Evolutionary conservation across 208 protist genomes (phyloP), one percentile per base, ranked within the genome.

Genomic region (Wallacemonas sp.): DNA sequence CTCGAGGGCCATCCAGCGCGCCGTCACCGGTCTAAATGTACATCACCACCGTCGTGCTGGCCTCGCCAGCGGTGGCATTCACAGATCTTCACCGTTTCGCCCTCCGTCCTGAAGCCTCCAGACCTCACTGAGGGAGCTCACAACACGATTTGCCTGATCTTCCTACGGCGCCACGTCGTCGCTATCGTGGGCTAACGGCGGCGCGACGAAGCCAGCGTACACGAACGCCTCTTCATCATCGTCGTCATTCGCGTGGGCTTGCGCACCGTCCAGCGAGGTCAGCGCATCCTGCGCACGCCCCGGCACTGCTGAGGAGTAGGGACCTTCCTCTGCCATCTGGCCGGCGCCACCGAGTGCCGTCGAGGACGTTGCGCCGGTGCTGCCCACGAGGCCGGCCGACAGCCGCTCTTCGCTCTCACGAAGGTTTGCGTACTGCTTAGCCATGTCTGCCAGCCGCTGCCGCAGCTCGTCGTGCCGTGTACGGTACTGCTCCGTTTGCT

Each of bases 401-500:
- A 48, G 10, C 27, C 45, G 52, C 55, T 66, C 60, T 36, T 61
- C 27, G n/a, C 36, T 44, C 54, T 65, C 68, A 6, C 67, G 67
- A 3, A 63, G 38, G 10, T 10, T 34, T 3, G 59, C 68, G 55
- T 86, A 89, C 26, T 55, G 59, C 39, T 76, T 78, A 3, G 78
- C 75, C 66, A 92, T 74, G 37, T 78, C 73, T 6, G 71, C 68
- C 6, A 92, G 73, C n/a, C 78, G 76, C 10, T 70, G 66, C 15
- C 76, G 68, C 50, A 95, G 78, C 41, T 92, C 81, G 34, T 91
- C 83, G 63, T 91, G 79, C 2, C 84, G 70, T 1, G 68, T 73
- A 55, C 81, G 78, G 63, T 91, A 92, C 38, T 81, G 57, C 26
- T 95, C 86, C 17, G 83, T 85, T 55, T 98, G 90, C 45, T 91